A percentile compares a stretch with the other conserved stretches of the same genome.
These are phyloP conservation scores for Pyrus bretschneideri DNA, from an alignment of 306 rosid species.

Conservation along the genomic window DNA sequence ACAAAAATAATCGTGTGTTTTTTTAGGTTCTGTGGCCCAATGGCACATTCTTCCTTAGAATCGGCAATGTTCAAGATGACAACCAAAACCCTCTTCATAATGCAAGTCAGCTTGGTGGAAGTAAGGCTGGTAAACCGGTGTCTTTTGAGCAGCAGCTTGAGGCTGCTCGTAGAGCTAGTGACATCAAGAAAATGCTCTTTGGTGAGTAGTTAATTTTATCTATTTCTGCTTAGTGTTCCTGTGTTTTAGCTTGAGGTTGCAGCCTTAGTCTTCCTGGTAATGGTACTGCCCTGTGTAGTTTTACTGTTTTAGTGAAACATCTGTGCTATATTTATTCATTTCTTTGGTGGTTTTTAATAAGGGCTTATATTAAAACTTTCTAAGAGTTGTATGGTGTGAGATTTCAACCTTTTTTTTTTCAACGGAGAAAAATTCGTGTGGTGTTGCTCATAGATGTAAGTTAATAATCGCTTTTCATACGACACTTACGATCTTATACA, in stretches of 20 bases:
- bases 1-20: too few species aligned
- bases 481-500: neutral
- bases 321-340: neutral
- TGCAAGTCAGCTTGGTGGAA: conserved; percentile 32
- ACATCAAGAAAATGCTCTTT: conserved; percentile 73
- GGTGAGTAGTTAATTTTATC: conserved; percentile 48
- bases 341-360: neutral
- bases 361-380: neutral
- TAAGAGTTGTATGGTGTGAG: neutral
- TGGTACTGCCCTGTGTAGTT: neutral
- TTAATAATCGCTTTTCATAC: neutral
- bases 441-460: neutral
- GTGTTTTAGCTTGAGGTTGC: neutral
- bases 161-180: conserved; percentile 93
- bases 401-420: neutral
- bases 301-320: neutral
- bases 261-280: neutral
- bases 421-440: neutral
- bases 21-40: conserved; percentile 88
- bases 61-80: conserved; percentile 28
- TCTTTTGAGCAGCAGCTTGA: conserved; percentile 88
- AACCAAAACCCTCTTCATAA: conserved; percentile 31
- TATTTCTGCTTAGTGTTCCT: neutral
- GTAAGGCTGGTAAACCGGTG: conserved; percentile 38
- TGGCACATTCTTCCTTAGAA: conserved; percentile 59